These are phyloP conservation scores for Athelia sp. DNA, from an alignment of 1,284 basidiomycete species.

Conservation along the genomic window DNA sequence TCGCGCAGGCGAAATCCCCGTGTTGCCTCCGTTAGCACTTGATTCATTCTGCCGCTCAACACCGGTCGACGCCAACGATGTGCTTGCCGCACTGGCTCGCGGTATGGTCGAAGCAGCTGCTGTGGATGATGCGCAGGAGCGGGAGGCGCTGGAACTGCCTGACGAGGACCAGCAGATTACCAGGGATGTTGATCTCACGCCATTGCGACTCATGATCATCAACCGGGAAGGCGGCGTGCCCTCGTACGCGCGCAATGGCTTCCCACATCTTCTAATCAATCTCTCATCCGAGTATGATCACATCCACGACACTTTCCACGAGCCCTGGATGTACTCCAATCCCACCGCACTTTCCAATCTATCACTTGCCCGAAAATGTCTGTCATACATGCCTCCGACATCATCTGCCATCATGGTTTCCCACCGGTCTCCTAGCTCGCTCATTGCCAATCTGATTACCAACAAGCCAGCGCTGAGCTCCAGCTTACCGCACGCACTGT, in stretches of 20 bases:
- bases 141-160: conserved; percentile 24
- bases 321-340: conserved; percentile 74
- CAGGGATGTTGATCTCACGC: conserved; percentile 73
- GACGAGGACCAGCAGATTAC: conserved; percentile 19
- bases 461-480: conserved; percentile 98
- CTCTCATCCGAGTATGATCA: conserved; percentile 84
- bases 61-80: conserved; percentile 86
- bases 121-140: conserved; percentile 27
- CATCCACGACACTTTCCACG: conserved; percentile 84
- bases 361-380: conserved; percentile 81
- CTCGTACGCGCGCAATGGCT: conserved; percentile 91
- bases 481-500: conserved; percentile 87
- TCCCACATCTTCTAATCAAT: conserved; percentile 96
- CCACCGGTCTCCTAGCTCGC: conserved; percentile 90
- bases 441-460: conserved; percentile 97
- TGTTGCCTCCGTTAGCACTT: conserved; percentile 91
- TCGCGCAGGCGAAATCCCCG: conserved; percentile 90
- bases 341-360: conserved; percentile 89
- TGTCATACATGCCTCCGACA: conserved; percentile 89
- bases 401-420: conserved; percentile 96
- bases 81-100: conserved; percentile 83
- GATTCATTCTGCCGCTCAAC: conserved; percentile 87
- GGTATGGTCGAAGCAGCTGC: conserved; percentile 76
- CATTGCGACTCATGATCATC: conserved; percentile 95
- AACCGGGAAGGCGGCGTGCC: conserved; percentile 97